These are phyloP conservation scores for Scheffersomyces cryptocercus DNA, from an alignment of 1,139 yeast genomes.

Conservation along the genomic window DNA sequence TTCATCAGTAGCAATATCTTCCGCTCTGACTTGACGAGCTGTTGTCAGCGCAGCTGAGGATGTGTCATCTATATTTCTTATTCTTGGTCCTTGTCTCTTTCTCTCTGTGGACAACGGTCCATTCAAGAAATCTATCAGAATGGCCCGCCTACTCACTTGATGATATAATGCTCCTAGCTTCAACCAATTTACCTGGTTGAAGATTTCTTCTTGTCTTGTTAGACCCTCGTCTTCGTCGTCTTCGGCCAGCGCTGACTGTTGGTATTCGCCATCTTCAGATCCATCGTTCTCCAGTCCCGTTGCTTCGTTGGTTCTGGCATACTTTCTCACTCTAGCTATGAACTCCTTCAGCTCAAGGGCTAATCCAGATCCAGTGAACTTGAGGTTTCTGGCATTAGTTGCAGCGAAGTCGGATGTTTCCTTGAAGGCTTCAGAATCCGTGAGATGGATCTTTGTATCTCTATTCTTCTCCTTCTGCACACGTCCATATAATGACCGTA, in stretches of 20 bases:
- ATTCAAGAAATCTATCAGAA: conserved; percentile 59
- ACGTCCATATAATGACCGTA: conserved; percentile 28
- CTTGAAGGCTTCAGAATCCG: conserved; percentile 43
- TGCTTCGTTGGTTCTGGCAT: conserved; percentile 26
- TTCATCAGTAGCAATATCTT: conserved; percentile 48
- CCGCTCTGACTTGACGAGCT: conserved; percentile 54
- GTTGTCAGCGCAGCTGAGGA: conserved; percentile 40
- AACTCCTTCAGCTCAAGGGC: conserved; percentile 52
- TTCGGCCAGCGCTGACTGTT: conserved; percentile 1
- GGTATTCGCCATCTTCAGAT: conserved; percentile 5
- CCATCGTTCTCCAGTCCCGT: conserved; percentile 10
- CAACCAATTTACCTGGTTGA: conserved; percentile 56
- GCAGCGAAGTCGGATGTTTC: conserved; percentile 45
- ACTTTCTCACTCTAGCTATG: conserved; percentile 36
- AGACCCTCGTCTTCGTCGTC: conserved; percentile 13
- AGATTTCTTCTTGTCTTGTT: conserved; percentile 22
- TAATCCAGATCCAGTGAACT: conserved; percentile 53
- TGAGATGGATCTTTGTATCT: conserved; percentile 29
- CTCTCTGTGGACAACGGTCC: conserved; percentile 75
- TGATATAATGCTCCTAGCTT: conserved; percentile 58
- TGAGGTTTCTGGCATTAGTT: conserved; percentile 57
- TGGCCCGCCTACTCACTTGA: conserved; percentile 47
- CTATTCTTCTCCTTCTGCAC: conserved; percentile 28
- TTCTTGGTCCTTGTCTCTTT: conserved; percentile 37
- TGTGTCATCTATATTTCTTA: conserved; percentile 45